Conservation (phyloP, 371 early-diverging fungal species). For the Mortierella sp. region DNA sequence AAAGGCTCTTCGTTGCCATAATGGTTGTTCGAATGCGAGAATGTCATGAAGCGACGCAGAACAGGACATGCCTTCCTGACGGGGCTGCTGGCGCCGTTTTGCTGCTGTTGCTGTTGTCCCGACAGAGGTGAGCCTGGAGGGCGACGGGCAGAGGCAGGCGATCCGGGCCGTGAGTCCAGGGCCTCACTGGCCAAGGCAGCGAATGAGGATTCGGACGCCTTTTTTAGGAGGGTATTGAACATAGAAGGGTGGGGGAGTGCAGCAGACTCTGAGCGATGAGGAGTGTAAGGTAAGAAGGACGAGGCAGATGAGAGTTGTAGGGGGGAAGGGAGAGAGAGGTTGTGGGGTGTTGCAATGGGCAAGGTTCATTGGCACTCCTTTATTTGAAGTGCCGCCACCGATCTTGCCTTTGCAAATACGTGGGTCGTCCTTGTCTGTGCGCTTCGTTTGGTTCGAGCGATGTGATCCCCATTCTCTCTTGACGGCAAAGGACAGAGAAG, state of each 20-base stretch:
- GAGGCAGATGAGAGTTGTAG: not conserved
- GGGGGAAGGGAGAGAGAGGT: too few relatives aligned
- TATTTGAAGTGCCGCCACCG: not conserved
- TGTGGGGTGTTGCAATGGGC: not conserved
- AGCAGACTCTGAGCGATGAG: not conserved
- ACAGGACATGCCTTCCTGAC: conserved; percentile 44
- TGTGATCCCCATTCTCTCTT: too few relatives aligned
- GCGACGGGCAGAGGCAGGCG: conserved; percentile 36
- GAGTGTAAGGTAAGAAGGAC: not conserved
- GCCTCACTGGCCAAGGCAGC: conserved; percentile 55
- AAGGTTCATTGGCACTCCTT: not conserved
- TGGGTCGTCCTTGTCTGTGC: not conserved
- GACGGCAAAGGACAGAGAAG: too few relatives aligned
- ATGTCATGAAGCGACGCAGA: too few relatives aligned
- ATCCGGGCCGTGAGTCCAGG: conserved; percentile 49
- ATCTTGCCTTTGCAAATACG: not conserved
- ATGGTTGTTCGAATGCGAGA: not conserved
- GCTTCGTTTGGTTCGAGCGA: too few relatives aligned
- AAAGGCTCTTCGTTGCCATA: not conserved
- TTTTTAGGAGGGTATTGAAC: conserved; percentile 58
- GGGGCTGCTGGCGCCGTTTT: conserved; percentile 23
- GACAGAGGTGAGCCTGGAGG: conserved; percentile 41
- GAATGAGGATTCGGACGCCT: conserved; percentile 55
- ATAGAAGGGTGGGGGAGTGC: conserved; percentile 16
- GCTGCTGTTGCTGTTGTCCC: conserved; percentile 32